Percentiles rank a stretch among this genome's conserved stretches.
phyloP scores from a whole-genome alignment of 345 rosid species.

The Camelina laxa region DNA sequence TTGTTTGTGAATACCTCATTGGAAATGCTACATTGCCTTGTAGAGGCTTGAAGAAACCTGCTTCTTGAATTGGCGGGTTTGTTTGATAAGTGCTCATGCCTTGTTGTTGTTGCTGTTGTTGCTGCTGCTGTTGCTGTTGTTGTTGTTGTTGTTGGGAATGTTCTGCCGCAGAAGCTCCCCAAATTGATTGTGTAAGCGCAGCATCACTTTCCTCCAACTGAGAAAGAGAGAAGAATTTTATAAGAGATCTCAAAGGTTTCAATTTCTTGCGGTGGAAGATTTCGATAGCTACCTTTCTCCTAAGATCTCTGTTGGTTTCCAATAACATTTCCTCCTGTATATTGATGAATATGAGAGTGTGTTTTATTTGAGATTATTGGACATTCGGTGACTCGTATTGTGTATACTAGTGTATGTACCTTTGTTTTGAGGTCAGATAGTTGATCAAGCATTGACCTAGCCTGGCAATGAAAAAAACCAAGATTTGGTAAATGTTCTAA shows the following conservation, averaged over 20 bases:
- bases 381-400: constrained; percentile 1
- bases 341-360: constrained; percentile 2
- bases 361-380: background rate
- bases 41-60: constrained; percentile 46
- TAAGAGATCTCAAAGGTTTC: constrained; percentile 10
- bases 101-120: constrained; percentile 35
- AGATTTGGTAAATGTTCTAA: constrained; percentile 7
- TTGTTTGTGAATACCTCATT: constrained; percentile 41
- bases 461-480: constrained; percentile 34
- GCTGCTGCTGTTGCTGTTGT: background rate
- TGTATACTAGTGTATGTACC: constrained; percentile 25
- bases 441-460: constrained; percentile 47
- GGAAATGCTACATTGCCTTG: constrained; percentile 45
- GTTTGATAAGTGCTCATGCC: constrained; percentile 34
- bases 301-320: constrained; percentile 48
- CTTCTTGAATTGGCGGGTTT: constrained; percentile 38
- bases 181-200: constrained; percentile 30
- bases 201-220: constrained; percentile 48
- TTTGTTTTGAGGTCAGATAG: constrained; percentile 44
- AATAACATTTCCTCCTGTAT: constrained; percentile 46
- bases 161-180: constrained; percentile 37
- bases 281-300: constrained; percentile 42
- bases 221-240: constrained; percentile 1
- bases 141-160: constrained; percentile 40
- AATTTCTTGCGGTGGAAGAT: constrained; percentile 12